Percentiles rank a stretch among this genome's conserved stretches.
Evolutionary conservation across 768 basidiomycete genomes (phyloP).

Genomic region (Crepidotus variabilis): DNA sequence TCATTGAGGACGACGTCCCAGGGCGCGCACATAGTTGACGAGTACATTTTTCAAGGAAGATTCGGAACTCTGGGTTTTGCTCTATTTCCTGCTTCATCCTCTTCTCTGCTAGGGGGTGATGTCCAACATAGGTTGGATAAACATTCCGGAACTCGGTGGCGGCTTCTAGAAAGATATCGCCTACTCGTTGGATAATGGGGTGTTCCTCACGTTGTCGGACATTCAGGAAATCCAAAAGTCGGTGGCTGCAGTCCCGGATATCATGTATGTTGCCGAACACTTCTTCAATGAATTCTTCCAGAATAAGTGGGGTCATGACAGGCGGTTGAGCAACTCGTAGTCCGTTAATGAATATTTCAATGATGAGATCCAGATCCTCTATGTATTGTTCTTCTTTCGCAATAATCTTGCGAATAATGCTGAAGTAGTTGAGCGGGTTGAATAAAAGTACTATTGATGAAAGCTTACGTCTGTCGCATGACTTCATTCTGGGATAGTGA

Average conservation of each 20-base stretch:
- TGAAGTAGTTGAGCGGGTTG: slow-evolving; percentile 13
- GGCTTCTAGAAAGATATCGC: slow-evolving; percentile 83
- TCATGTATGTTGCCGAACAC: slow-evolving; percentile 88
- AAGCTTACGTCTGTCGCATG: slow-evolving; percentile 68
- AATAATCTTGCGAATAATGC: slow-evolving; percentile 86
- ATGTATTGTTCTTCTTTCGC: slow-evolving; percentile 88
- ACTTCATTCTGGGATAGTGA: slow-evolving; percentile 72
- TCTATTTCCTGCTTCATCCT: slow-evolving; percentile 84
- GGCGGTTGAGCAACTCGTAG: slow-evolving; percentile 41
- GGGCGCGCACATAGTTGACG: slow-evolving; percentile 36
- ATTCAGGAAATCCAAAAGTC: slow-evolving; percentile 79
- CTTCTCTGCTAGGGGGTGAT: slow-evolving; percentile 83
- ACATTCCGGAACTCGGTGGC: slow-evolving; percentile 84
- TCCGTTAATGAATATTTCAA: slow-evolving; percentile 57
- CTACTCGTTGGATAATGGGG: slow-evolving; percentile 79
- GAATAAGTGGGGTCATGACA: slow-evolving; percentile 45
- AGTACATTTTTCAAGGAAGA: slow-evolving; percentile 72
- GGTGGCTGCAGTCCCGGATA: slow-evolving; percentile 74
- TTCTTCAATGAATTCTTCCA: slow-evolving; percentile 82
- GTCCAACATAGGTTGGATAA: slow-evolving; percentile 85
- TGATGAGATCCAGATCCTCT: slow-evolving; percentile 81
- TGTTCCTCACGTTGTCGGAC: slow-evolving; percentile 84
- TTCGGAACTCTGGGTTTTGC: slow-evolving; percentile 73
- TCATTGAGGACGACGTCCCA: slow-evolving; percentile 26
- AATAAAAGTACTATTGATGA: background rate